Evolutionary conservation across 768 basidiomycete genomes (phyloP), one percentile per base, ranked within the genome.

Genomic region (Coprinopsis sp.): DNA sequence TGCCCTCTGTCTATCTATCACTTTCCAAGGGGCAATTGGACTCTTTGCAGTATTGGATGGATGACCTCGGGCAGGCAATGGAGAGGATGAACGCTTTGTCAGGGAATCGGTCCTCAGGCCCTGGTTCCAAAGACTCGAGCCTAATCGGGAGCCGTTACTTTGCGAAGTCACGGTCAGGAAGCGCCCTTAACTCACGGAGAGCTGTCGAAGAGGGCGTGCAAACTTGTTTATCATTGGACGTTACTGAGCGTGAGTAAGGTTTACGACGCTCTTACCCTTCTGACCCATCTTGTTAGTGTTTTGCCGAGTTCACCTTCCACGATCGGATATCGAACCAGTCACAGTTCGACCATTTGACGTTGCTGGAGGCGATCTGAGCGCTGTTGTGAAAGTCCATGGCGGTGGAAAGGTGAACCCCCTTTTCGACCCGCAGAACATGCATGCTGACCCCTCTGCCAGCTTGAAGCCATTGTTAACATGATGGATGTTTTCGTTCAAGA

Each of bases 101-200:
- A 18, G 48, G 38, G 30, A 19, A 34, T 11, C 61, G 49, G 29
- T 53, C 53, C 14, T 62, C 70, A 47, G 61, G 57, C 19, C 51
- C 58, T 41, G 66, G 67, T 47, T 79, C 76, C 51, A 69, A 68
- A 44, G 78, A 83, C 59, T 61, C 82, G 24, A 84, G 80, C 57
- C 63, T 91, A 41, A 85, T 91, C 46, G 90, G 88, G 29, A 91
- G 89, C 55, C 78, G 81, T 27, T 93, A 81, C 64, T 89, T 90
- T 51, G 67, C 73, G 0, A 77, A 73, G 51, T 79, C 78, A n/a
- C 64, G 66, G 30, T 74, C 69, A 51, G 68, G 64, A 27, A 72
- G 69, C 52, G 64, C 63, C 14, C 50, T 62, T 22, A 23, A 49
- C 27, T 43, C 40, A 6, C 40, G 21, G 21, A 34, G 40, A 36